Conservation (phyloP, 2,329 filamentous ascomycete genomes). For the Salinomyces thailandicus region DNA sequence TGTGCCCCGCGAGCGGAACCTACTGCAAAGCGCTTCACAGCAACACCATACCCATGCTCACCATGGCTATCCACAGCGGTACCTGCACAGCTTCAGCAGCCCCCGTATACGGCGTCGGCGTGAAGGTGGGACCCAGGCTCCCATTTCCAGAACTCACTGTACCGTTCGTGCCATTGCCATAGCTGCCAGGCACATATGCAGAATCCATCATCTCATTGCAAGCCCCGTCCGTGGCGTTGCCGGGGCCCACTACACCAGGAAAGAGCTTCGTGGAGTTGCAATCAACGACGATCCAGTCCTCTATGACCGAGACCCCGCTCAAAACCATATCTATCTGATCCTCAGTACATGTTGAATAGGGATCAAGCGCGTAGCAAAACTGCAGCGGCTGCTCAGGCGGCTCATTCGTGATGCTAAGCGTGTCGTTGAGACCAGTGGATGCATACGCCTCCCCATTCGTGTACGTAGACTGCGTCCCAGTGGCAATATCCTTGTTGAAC, state of each 20-base stretch:
- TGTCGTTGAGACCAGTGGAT: slow-evolving; percentile 4
- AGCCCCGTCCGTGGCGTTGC: not conserved
- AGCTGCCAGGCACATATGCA: not conserved
- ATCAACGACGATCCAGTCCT: slow-evolving; percentile 10
- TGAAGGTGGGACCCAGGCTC: not conserved
- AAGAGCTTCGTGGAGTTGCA: slow-evolving; percentile 11
- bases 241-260: slow-evolving; percentile 4
- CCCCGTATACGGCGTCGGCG: not conserved
- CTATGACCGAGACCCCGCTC: slow-evolving; percentile 8
- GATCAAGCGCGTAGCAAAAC: slow-evolving; percentile 11
- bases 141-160: not conserved
- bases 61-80: not conserved
- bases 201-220: not conserved
- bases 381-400: slow-evolving; percentile 9
- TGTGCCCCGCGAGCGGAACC: too few species aligned
- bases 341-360: slow-evolving; percentile 8
- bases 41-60: not conserved
- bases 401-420: slow-evolving; percentile 8
- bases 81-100: not conserved
- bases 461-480: slow-evolving; percentile 20
- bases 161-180: not conserved
- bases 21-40: too few species aligned
- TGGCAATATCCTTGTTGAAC: slow-evolving; percentile 36
- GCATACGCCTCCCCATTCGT: slow-evolving; percentile 1
- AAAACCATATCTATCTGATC: slow-evolving; percentile 8